phyloP scores from a whole-genome alignment of 2,329 filamentous ascomycete genomes.

The Tolypocladium tundrense region DNA sequence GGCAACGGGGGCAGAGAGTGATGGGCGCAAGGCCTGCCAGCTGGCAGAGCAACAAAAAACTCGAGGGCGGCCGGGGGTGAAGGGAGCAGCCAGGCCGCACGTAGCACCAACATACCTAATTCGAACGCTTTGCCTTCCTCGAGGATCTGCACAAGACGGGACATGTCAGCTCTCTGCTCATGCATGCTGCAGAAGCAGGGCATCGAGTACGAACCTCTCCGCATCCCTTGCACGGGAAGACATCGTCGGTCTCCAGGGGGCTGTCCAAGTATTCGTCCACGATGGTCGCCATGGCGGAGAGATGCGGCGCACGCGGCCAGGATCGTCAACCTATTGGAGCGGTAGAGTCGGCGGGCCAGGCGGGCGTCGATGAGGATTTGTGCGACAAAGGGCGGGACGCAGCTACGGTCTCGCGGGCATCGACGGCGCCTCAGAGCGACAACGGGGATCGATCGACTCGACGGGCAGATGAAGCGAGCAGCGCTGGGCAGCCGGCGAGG shows the following conservation, averaged over 20 bases:
- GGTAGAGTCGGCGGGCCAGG: not conserved
- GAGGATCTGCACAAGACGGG: slow-evolving; percentile 55
- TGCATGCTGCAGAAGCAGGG: not conserved
- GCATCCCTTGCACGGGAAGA: slow-evolving; percentile 86
- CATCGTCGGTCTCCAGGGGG: slow-evolving; percentile 68
- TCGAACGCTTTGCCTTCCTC: slow-evolving; percentile 99
- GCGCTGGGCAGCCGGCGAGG: not conserved
- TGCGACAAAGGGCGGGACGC: not conserved
- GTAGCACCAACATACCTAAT: slow-evolving; percentile 57
- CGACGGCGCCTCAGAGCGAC: not conserved
- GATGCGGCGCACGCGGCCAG: not conserved
- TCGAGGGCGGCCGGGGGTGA: too few species aligned
- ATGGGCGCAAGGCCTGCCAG: not conserved
- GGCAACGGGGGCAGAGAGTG: not conserved
- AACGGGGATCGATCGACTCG: not conserved
- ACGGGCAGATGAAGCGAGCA: not conserved
- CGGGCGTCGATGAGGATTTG: not conserved
- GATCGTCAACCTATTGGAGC: not conserved
- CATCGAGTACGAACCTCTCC: slow-evolving; percentile 57
- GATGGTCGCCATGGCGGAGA: slow-evolving; percentile 31
- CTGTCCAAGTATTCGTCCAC: slow-evolving; percentile 54
- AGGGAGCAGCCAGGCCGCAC: not conserved
- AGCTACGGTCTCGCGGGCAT: not conserved
- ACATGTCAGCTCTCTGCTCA: not conserved
- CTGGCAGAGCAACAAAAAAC: not conserved